phyloP scores from a whole-genome alignment of 177 flowering plant species.

The Vitis hybrid region DNA sequence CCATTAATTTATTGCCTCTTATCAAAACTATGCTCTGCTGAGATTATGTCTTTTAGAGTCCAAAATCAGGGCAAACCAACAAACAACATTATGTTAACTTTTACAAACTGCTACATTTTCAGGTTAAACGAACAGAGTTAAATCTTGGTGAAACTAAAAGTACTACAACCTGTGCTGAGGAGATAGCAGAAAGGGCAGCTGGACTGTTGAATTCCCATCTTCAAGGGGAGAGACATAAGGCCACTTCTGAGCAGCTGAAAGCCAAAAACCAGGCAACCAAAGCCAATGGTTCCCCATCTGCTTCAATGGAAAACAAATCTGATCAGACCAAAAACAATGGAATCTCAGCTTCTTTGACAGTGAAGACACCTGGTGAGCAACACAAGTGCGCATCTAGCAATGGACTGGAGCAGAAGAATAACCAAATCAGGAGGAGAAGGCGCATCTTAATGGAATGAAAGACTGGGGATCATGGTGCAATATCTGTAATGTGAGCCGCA shows the following conservation, averaged over 20 bases:
- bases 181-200: neutral
- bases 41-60: too few relatives aligned
- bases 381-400: neutral
- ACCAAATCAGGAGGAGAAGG: neutral
- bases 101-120: too few relatives aligned
- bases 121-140: neutral
- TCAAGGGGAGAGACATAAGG: conserved; percentile 23
- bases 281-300: neutral
- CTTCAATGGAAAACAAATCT: conserved; percentile 1
- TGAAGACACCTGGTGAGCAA: neutral
- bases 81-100: too few relatives aligned
- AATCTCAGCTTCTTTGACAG: neutral
- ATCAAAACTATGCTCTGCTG: too few relatives aligned
- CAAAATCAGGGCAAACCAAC: too few relatives aligned
- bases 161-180: neutral
- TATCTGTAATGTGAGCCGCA: conserved; percentile 11
- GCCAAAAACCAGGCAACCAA: conserved; percentile 3
- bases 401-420: neutral
- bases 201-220: conserved; percentile 10
- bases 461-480: neutral
- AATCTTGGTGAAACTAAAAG: neutral
- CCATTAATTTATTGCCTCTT: too few relatives aligned
- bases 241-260: conserved; percentile 5
- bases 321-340: too few relatives aligned
- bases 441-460: neutral